Base-by-base conservation (phyloP, 371 early-diverging fungal genomes). In the Phascolomyces articulosus region DNA sequence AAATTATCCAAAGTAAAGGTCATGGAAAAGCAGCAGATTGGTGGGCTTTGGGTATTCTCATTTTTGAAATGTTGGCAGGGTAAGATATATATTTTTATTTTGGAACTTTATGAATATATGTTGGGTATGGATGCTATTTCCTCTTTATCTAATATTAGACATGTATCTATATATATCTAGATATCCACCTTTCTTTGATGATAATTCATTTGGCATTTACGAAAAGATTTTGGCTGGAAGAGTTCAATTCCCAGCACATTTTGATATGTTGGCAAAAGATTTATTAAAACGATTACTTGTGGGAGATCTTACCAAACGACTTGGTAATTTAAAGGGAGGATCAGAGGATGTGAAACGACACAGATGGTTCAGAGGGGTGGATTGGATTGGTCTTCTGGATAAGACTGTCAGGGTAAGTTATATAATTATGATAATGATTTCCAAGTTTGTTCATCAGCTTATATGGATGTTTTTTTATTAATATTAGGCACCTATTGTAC, bases 1-100 rank as follows among this genome's bases (percentile, higher is more conserved):
- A 99, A 77, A 98, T 99, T 63, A 96, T 99, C 74, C 93, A 95
- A 75, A 93, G 95, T 57, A 93, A 95, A 80, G 98, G 96, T 28
- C 98, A 99, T 73, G 95, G 96, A 21, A 91, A 92, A 73, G 94
- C 96, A 9, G 99, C 96, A 3, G 99, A 99, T 80, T 97, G 96
- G 95, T 99, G 97, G 95, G 96, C 99, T 7, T 80, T 99, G 51
- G 99, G 99, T 27, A 90, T 99, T 49, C 83, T 99, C 41, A 92
- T 99, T 41, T 99, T 94, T 79, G 99, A 99, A 86, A 93, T 96
- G 89, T 73, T 93, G 73, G 91, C 90, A 34, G 98, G 98, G 82
- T 85, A 80, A 69, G 41, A 44, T 2, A 4, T 10, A n/a, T n/a
- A n/a, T n/a, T n/a, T 41, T 15, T 28, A n/a, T 48, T 27, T 23